Evolutionary conservation across 2,329 filamentous ascomycete species (phyloP).

Genomic region (Spiromastix sp.): DNA sequence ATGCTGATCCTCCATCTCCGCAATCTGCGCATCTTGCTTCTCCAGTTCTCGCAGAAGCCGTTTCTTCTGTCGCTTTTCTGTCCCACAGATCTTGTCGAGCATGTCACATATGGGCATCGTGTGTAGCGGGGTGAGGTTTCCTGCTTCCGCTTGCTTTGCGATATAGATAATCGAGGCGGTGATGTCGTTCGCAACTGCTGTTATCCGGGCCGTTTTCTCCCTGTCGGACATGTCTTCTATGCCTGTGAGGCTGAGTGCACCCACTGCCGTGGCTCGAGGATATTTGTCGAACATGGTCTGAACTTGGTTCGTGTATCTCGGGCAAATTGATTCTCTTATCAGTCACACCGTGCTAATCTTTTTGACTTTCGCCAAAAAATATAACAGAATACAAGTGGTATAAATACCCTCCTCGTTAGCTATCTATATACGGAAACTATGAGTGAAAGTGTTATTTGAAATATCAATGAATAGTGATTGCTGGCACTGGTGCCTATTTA

Average conservation of each 20-base stretch:
- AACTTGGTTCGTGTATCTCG: no score
- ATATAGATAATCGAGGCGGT: constrained; percentile 20
- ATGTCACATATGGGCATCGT: constrained; percentile 19
- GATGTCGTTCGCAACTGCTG: constrained; percentile 22
- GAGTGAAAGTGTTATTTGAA: no score
- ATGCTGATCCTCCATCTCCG: constrained; percentile 11
- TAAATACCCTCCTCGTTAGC: no score
- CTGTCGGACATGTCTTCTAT: constrained; percentile 12
- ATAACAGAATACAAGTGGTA: no score
- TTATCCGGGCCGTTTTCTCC: constrained; percentile 16
- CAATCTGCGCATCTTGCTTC: constrained; percentile 12
- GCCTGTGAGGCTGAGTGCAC: constrained; percentile 16
- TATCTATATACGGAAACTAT: no score
- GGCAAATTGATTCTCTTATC: no score
- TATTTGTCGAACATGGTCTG: no score
- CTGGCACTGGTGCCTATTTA: no score
- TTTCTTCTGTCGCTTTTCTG: constrained; percentile 11
- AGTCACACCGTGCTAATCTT: no score
- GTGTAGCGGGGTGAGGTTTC: constrained; percentile 15
- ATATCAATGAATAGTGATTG: no score
- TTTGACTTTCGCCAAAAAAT: no score
- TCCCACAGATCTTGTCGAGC: constrained; percentile 17
- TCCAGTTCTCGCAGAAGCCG: constrained; percentile 13
- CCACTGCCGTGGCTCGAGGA: no score
- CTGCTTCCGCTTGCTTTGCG: constrained; percentile 16